phyloP scores from a whole-genome alignment of 106 monocot species.

The Amphibolis antarctica region DNA sequence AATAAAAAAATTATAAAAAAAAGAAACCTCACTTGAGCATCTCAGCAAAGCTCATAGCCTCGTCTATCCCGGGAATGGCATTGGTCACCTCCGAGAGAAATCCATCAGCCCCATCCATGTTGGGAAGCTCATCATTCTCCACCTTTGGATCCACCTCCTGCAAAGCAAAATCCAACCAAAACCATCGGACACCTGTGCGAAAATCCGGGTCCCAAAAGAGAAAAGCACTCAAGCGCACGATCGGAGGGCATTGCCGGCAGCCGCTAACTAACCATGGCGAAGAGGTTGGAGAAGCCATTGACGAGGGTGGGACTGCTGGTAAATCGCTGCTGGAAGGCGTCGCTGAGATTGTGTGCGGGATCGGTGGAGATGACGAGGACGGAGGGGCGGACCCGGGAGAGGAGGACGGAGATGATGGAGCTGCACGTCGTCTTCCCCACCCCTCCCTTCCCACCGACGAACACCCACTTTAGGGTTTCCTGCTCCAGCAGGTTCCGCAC shows the following conservation, averaged over 20 bases:
- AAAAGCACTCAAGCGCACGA: not conserved
- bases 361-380: constrained; percentile 97
- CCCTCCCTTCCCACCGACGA: constrained; percentile 94
- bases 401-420: constrained; percentile 72
- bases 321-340: constrained; percentile 97
- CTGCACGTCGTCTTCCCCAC: constrained; percentile 98
- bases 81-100: constrained; percentile 84
- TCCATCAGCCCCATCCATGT: constrained; percentile 61
- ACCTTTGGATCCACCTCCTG: constrained; percentile 96
- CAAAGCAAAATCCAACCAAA: not conserved
- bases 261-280: constrained; percentile 45
- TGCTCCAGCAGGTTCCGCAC: constrained; percentile 76
- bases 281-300: constrained; percentile 89
- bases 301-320: constrained; percentile 93
- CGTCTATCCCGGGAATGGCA: constrained; percentile 95
- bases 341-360: constrained; percentile 96
- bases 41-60: constrained; percentile 98
- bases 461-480: constrained; percentile 88
- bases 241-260: not conserved
- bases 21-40: constrained; percentile 68
- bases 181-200: not conserved
- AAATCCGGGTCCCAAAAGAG: too few species aligned
- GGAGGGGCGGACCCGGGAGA: constrained; percentile 58
- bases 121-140: constrained; percentile 69
- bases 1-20: too few species aligned